phyloP scores from a whole-genome alignment of 1,139 yeast genomes.

The Geotrichum carabidarum region DNA sequence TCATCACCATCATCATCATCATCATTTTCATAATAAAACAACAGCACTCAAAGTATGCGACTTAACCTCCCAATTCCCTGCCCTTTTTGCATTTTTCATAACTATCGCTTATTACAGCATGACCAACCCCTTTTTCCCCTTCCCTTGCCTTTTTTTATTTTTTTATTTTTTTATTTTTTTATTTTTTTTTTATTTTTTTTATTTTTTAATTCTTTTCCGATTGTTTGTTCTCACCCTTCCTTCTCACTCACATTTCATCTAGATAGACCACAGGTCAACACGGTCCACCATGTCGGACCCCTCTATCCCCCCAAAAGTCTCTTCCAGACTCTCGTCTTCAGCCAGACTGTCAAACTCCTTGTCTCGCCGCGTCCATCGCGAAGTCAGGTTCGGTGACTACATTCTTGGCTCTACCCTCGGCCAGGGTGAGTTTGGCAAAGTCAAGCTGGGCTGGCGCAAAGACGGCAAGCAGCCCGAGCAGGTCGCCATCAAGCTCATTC shows the following conservation, averaged over 20 bases:
- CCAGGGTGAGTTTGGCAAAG: constrained; percentile 97
- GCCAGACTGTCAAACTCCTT: constrained; percentile 21
- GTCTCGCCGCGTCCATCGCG: constrained; percentile 27
- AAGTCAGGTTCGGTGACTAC: constrained; percentile 71
- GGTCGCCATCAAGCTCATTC: constrained; percentile 88
- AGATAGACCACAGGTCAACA: too few species aligned
- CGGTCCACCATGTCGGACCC: constrained; percentile 16
- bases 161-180: not conserved
- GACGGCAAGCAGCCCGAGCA: constrained; percentile 29
- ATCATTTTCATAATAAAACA: not conserved
- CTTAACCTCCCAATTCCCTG: not conserved
- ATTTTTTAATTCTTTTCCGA: not conserved
- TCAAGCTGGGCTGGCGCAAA: constrained; percentile 92
- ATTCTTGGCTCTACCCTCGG: constrained; percentile 92
- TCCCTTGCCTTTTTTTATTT: not conserved
- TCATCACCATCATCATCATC: not conserved
- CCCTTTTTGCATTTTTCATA: not conserved
- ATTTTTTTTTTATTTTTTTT: not conserved
- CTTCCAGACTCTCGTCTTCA: constrained; percentile 19
- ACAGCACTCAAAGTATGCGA: not conserved
- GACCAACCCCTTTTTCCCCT: not conserved
- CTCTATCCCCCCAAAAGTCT: constrained; percentile 17
- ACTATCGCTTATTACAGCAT: not conserved
- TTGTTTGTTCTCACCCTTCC: not conserved
- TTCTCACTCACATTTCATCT: not conserved